Conservation (phyloP, 164 flowering plant genomes). For the Pachysandra terminalis region DNA sequence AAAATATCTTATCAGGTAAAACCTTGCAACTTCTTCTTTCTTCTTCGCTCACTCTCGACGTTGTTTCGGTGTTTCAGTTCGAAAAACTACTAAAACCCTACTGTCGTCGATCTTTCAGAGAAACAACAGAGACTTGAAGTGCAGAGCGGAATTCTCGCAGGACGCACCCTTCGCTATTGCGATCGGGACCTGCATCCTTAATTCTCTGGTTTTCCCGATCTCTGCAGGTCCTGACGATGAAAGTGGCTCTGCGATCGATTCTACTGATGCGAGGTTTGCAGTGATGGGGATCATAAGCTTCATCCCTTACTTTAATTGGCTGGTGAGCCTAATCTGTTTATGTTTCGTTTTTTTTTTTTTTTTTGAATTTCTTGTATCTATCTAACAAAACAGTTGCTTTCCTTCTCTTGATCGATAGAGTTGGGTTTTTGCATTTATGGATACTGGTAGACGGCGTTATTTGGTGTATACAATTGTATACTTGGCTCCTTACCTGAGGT, state of each 20-base stretch:
- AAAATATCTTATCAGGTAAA: neutral
- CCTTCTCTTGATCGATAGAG: slow-evolving; percentile 41
- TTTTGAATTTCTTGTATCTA: neutral
- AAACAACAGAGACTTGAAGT: slow-evolving; percentile 27
- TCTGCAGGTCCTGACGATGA: slow-evolving; percentile 22
- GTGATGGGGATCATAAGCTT: slow-evolving; percentile 87
- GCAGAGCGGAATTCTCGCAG: slow-evolving; percentile 60
- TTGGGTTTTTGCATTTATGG: slow-evolving; percentile 93
- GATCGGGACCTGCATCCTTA: slow-evolving; percentile 68
- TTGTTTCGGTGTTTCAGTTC: neutral
- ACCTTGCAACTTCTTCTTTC: neutral
- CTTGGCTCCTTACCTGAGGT: slow-evolving; percentile 88
- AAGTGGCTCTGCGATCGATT: slow-evolving; percentile 32
- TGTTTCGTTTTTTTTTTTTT: neutral
- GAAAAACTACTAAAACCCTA: neutral
- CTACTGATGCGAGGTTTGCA: slow-evolving; percentile 65
- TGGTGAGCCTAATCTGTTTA: slow-evolving; percentile 38
- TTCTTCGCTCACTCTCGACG: neutral
- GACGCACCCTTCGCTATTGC: slow-evolving; percentile 76
- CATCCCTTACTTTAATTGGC: slow-evolving; percentile 95
- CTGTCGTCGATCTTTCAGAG: slow-evolving; percentile 10
- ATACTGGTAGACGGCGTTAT: slow-evolving; percentile 68
- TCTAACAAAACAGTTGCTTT: neutral
- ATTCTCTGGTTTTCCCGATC: slow-evolving; percentile 56
- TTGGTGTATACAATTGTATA: slow-evolving; percentile 75